Base-by-base conservation (phyloP, 2,329 filamentous ascomycete species). In the Erysiphe pisi region DNA sequence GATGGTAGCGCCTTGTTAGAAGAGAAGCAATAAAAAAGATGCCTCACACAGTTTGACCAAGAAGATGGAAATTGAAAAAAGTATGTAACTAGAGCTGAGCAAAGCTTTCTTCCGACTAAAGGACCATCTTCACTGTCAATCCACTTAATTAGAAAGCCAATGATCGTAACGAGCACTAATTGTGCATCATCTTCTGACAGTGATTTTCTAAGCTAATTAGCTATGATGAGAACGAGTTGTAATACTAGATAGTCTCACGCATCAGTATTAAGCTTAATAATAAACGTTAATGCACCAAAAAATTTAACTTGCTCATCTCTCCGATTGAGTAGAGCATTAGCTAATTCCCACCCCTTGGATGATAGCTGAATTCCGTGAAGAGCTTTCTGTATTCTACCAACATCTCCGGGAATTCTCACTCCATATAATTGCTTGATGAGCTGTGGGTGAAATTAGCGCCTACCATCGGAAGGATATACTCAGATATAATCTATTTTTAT, bases 261-360 rank as follows among this genome's bases (percentile, higher is more conserved):
- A 81, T 95, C 93, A n/a, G 90, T 91, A 82, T 98, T 97, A 77
- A 98, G 88, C 84, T 98, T 99, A 80, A 98, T 89, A 75, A 93
- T 96, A 79, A 97, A 91, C 0, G 94, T 98, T 78, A 97, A 86
- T 45, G 94, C 94, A 20, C 93, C 95, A 82, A 97, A 97, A 83
- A 98, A 98, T 79, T 91, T 91, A 79, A 95, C 89, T 80, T 94
- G 90, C 78, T 91, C 87, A 79, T 92, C 89, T 31, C 87, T 84
- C 78, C 88, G 89, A 75, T 85, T 85, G 16, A 97, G 85, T 20
- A 98, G 85, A 76, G 89, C 88, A 81, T 94, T 90, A 28, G 93
- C 93, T 70, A 97, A 86, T 77, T 91, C 87, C 95, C 95, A 99
- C 77, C 93, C 94, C 80, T 92, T 86, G 1, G 90, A 86, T 1